Evolutionary conservation across 1,284 basidiomycete genomes (phyloP), one percentile per base, ranked within the genome.

Genomic region (Rhodotorula sp.): DNA sequence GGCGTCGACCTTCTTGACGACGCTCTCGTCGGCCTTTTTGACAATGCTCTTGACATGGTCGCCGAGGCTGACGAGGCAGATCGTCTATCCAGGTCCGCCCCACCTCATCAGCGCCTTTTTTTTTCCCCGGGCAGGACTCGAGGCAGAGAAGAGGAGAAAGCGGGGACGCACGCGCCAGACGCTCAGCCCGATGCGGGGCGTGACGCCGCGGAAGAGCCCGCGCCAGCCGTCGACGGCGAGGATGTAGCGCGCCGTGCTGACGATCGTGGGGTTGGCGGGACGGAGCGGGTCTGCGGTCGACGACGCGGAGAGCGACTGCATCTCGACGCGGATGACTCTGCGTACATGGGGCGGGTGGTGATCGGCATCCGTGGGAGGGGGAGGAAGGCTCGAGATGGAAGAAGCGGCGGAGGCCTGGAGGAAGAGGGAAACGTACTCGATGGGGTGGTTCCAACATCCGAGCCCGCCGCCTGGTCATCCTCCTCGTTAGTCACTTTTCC

Each of bases 381-480:
- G 25, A 12, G 32, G 19, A 44, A 8, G 53, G 29, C 27, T 37
- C 3, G 41, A 29, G 21, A 9, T 7, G 1, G 19, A 6, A 21
- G 3, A 2, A 39, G 15, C 3, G n/a, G n/a, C n/a, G n/a, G n/a
- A n/a, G n/a, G n/a, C n/a, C n/a, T n/a, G 44, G 44, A 60, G 32
- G 29, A 29, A 21, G 44, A 34, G 7, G 27, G n/a, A 44, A 12
- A 2, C 27, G 50, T 64, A 39, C 39, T 64, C 70, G 78, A 99
- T 98, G 53, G 97, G 96, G 37, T 99, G 96, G 82, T 99, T 99
- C 96, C 96, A 99, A 54, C 94, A 97, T 21, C 92, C 95, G 65
- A 99, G 85, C 57, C 95, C 94, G 82, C 96, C 96, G 79, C 91
- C 60, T 66, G 53, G 10, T 3, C 8, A 8, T 44, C 34, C 1